These are phyloP conservation scores for Debaryomyces castellii DNA, from an alignment of 805 yeast genomes.

Conservation along the genomic window DNA sequence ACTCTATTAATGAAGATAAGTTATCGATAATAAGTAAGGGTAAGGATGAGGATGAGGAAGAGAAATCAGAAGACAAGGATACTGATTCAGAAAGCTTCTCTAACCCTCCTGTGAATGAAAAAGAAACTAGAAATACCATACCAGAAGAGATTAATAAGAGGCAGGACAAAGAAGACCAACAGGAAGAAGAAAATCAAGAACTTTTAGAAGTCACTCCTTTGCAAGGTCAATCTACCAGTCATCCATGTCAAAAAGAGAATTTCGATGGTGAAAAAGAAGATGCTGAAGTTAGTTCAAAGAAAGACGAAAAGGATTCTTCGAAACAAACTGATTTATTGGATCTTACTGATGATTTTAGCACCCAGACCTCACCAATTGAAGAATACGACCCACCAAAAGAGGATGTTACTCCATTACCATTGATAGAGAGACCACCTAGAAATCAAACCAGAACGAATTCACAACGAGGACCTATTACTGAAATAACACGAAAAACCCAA, in stretches of 20 bases:
- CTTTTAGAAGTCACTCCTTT: not conserved
- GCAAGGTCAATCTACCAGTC: not conserved
- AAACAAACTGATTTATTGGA: slow-evolving; percentile 9
- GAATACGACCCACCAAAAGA: slow-evolving; percentile 17
- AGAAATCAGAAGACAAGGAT: not conserved
- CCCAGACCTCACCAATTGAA: slow-evolving; percentile 12
- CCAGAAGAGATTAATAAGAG: not conserved
- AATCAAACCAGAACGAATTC: not conserved
- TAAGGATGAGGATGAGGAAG: too few relatives aligned
- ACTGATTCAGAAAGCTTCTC: not conserved
- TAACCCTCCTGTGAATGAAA: not conserved
- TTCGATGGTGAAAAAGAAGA: not conserved
- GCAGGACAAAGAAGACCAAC: not conserved
- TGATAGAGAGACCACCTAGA: not conserved
- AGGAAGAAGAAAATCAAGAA: not conserved
- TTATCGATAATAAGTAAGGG: not conserved
- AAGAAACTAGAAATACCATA: not conserved
- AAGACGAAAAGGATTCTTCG: not conserved
- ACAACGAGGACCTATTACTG: not conserved
- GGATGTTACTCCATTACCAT: slow-evolving; percentile 6
- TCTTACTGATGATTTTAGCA: slow-evolving; percentile 12
- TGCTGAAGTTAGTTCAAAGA: not conserved
- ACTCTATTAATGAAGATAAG: too few relatives aligned
- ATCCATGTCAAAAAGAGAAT: not conserved
- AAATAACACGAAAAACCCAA: slow-evolving; percentile 7